Evolutionary conservation across 805 yeast genomes (phyloP), one percentile per base, ranked within the genome.

Genomic region (Candida multigemmis): DNA sequence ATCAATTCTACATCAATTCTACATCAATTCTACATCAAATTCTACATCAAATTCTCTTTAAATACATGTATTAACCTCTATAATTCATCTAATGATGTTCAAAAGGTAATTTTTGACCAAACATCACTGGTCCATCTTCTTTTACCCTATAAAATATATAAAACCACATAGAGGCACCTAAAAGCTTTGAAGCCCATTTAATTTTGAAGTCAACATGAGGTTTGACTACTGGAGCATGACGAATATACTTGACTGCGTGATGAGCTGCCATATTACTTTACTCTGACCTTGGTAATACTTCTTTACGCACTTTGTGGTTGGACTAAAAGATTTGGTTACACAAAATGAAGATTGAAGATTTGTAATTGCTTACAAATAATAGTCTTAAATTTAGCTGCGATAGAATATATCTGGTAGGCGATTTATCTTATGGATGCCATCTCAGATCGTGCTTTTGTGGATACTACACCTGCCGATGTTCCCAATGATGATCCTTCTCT

Each of bases 91-190:
- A 54, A 34, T 56, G 60, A 35, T 51, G 51, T 42, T 56, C 61
- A 31, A 56, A 56, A 22, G 63, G 62, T 37, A 52, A 47, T 36
- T 54, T 54, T 29, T 46, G 46, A 16, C 60, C 79, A 36, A 66
- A 57, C 71, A 76, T 71, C 19, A 71, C 74, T 44, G 70, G 64
- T 39, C 75, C 76, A 42, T 76, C 89, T 49, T 80, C 76, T 56
- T 78, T 76, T 23, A 81, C 65, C 51, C 94, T 68, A 66, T 80
- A 83, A 46, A 84, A 66, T 36, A 84, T 69, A 82, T 89, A 84
- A 56, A 82, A 84, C 82, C 91, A 81, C 83, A 81, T 77, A 28
- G 86, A 68, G 21, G 89, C 94, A 7, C 94, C 94, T 22, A 84
- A 65, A 12, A 67, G 50, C 41, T 78, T 77, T 24, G 83, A 69